Base-by-base conservation (phyloP, 2,329 filamentous ascomycete species). In the Neopestalotiopsis rosae region DNA sequence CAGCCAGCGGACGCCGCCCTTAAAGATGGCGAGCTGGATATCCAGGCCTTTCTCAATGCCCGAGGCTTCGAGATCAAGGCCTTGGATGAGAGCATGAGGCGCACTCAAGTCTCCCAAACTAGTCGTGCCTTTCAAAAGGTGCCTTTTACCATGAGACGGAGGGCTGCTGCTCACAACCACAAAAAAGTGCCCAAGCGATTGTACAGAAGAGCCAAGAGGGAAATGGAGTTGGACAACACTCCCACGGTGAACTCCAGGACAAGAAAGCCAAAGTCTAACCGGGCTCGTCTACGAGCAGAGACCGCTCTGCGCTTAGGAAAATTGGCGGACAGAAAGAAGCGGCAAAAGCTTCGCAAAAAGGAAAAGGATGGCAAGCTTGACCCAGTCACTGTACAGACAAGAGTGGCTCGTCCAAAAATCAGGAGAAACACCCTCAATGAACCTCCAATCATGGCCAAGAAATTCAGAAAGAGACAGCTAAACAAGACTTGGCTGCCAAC, bases 401-500 rank as follows among this genome's bases (percentile, higher is more conserved):
- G 84, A 72, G 74, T 77, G 30, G 81, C 86, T 7, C 84, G 86
- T 56, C 89, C 91, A 1, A 94, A 92, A 79, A 89, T 93, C 73
- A 91, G 91, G 78, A 89, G 90, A 74, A 90, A 94, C 74, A 84
- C 83, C 66, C 86, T 95, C 65, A 92, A 93, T 67, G 85, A 88
- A 78, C 79, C 90, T 89, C 1, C 87, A 86, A 59, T 88, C 82
- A 74, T 72, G 1, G 73, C 72, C 9, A 71, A 87, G 28, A 95
- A 91, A 75, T 98, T 94, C 78, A 90, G 91, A 73, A 96, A 94
- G 81, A 90, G 96, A 40, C 95, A 98, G 78, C 83, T 91, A 61
- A 87, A 93, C 79, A 98, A 98, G 84, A 94, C 93, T 2, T 98
- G 95, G 94, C 85, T 99, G 17, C 96, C 96, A 0, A 98, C 96